phyloP scores from a whole-genome alignment of 2,329 filamentous ascomycete species.

The Lecanosticta acicola region DNA sequence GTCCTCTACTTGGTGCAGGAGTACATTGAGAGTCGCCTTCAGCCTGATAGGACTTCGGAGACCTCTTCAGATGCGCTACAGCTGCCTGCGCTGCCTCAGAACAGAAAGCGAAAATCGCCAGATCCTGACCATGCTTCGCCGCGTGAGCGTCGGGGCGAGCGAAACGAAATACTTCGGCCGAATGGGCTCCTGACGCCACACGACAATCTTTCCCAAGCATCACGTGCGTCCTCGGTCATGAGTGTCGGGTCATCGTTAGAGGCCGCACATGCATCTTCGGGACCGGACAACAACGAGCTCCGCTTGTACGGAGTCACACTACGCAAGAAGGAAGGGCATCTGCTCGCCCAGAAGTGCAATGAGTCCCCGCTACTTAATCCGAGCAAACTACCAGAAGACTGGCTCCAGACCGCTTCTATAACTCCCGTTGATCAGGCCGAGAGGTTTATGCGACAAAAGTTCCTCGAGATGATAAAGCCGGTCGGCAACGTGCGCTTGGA shows the following conservation, averaged over 20 bases:
- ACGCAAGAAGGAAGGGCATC: conserved; percentile 32
- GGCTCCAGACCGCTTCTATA: conserved; percentile 29
- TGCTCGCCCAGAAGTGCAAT: conserved; percentile 27
- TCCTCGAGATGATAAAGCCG: conserved; percentile 28
- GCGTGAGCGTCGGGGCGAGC: conserved; percentile 15
- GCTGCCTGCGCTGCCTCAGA: conserved; percentile 1
- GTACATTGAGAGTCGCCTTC: conserved; percentile 41
- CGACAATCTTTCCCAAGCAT: too few species aligned
- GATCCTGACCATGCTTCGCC: conserved; percentile 12
- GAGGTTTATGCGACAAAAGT: conserved; percentile 35
- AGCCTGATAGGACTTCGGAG: too few species aligned
- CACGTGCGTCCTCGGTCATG: too few species aligned
- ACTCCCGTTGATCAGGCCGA: conserved; percentile 32
- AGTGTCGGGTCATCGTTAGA: too few species aligned
- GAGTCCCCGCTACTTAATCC: conserved; percentile 29
- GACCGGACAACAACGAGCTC: too few species aligned
- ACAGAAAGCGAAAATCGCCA: conserved; percentile 27
- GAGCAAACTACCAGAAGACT: conserved; percentile 33
- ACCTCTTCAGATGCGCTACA: background rate
- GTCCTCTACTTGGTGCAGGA: conserved; percentile 40
- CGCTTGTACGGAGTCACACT: conserved; percentile 40
- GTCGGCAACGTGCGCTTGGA: conserved; percentile 30
- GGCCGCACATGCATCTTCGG: too few species aligned
- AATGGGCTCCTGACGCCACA: conserved; percentile 20
- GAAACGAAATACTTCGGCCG: too few species aligned